These are phyloP conservation scores for Saccharomycopsis oosterbeekiorum DNA, from an alignment of 805 yeast genomes.

Conservation along the genomic window DNA sequence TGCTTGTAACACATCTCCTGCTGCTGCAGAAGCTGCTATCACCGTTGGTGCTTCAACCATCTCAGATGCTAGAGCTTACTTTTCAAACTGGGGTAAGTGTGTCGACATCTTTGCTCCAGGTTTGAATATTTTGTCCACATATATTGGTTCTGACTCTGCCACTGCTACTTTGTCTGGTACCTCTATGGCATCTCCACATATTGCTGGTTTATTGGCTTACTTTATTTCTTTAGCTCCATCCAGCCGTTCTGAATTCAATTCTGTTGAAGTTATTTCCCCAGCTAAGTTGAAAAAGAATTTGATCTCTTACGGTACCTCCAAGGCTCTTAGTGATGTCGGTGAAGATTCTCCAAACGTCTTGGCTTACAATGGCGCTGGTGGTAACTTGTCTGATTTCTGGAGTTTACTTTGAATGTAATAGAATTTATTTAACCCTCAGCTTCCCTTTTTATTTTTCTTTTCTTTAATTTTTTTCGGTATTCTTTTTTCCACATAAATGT, in stretches of 20 bases:
- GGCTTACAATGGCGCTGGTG: slow-evolving; percentile 78
- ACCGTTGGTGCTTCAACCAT: slow-evolving; percentile 94
- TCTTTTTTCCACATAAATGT: neutral
- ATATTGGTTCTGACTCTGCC: slow-evolving; percentile 65
- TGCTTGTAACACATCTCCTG: slow-evolving; percentile 90
- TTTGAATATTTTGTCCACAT: slow-evolving; percentile 74
- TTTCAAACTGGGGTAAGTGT: slow-evolving; percentile 92
- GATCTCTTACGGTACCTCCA: slow-evolving; percentile 56
- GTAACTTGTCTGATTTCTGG: slow-evolving; percentile 61
- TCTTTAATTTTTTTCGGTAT: neutral
- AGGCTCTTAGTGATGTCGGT: slow-evolving; percentile 51
- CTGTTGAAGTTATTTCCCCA: slow-evolving; percentile 46
- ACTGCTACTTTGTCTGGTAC: slow-evolving; percentile 88
- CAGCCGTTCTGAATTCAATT: slow-evolving; percentile 45
- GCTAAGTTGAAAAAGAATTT: slow-evolving; percentile 68
- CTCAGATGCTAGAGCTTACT: slow-evolving; percentile 84
- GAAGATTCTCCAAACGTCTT: slow-evolving; percentile 67
- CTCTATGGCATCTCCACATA: slow-evolving; percentile 97
- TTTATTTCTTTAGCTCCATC: slow-evolving; percentile 80
- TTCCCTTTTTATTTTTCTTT: neutral
- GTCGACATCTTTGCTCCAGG: slow-evolving; percentile 98
- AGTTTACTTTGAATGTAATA: neutral
- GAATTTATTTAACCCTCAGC: neutral
- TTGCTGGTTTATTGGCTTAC: slow-evolving; percentile 85
- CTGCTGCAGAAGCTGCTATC: slow-evolving; percentile 72